Conservation (phyloP, 768 basidiomycete genomes). For the Suillus plorans region DNA sequence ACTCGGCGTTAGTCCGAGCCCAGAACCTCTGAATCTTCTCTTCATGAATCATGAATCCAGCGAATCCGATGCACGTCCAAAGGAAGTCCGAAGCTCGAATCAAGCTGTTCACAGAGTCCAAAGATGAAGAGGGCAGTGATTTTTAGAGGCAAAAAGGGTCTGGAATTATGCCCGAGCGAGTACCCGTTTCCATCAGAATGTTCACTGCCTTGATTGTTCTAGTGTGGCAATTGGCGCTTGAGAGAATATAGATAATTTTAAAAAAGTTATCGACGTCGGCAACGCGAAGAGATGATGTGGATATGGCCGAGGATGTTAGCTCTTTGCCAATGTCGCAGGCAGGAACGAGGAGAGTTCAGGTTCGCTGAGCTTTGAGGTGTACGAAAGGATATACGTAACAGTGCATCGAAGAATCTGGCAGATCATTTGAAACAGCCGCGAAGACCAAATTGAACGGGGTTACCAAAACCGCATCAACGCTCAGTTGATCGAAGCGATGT, state of each 20-base stretch:
- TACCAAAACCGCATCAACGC: constrained; percentile 31
- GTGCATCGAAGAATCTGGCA: constrained; percentile 10
- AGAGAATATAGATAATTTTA: neutral
- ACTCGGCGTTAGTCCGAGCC: neutral
- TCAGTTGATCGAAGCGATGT: constrained; percentile 22
- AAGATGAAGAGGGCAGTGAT: constrained; percentile 9
- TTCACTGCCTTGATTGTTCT: constrained; percentile 26
- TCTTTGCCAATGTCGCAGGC: constrained; percentile 6
- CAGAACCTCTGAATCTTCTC: neutral
- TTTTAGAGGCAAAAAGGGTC: constrained; percentile 5
- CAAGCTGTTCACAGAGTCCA: neutral
- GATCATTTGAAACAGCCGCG: constrained; percentile 22
- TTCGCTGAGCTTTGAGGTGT: constrained; percentile 14
- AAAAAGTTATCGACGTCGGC: constrained; percentile 9
- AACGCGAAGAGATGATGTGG: neutral
- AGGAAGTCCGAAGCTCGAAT: constrained; percentile 3
- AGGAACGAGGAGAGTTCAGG: neutral
- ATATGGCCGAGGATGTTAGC: neutral
- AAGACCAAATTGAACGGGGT: constrained; percentile 27
- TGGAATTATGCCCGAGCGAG: constrained; percentile 8
- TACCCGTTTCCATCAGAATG: constrained; percentile 32
- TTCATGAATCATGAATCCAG: constrained; percentile 1
- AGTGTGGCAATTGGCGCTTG: constrained; percentile 6
- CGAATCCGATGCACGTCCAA: constrained; percentile 3
- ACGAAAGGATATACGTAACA: constrained; percentile 24